Base-by-base conservation (phyloP, 148 eudicot species). In the Simmondsia chinensis region DNA sequence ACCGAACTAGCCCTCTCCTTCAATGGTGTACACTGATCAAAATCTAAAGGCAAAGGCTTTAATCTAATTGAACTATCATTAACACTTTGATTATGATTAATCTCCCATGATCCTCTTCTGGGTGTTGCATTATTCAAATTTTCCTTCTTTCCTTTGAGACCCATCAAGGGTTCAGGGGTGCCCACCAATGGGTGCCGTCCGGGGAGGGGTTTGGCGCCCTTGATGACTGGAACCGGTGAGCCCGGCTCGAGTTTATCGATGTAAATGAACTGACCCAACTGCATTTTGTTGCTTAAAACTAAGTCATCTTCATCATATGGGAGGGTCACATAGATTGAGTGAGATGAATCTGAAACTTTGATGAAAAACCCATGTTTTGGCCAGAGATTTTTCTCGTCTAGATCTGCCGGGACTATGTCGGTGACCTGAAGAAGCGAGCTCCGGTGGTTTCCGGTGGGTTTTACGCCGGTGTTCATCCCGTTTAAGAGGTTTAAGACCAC, bases 271-370 rank as follows among this genome's bases (percentile, higher is more conserved):
- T 91, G 97, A 0, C 97, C 97, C 18, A 91, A 44, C 37, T 85
- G 95, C 76, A 91, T 65, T 52, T 76, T 79, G 43, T 91, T 76
- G 65, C 94, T 85, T 7, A 91, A 28, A 33, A 91, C 85, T 41
- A 91, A 81, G 54, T 85, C 97, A 41, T 85, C 95, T 66, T 91
- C 94, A 8, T 91, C 97, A 31, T 64, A 68, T 2, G 94, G 94
- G 5, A 84, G 59, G 21, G 73, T 76, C 0, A 66, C 95, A 44
- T 91, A 91, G 6, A 85, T 76, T 0, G 94, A 91, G 4, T 91
- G 97, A 0, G 95, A 91, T 6, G 97, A 85, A 63, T 91, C 95
- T 0, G 97, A 76, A 0, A 91, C 66, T 30, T 91, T 91, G 0
- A 91, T 76, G 52, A 76, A 91, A 29, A 91, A 91, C 1, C 95